Base-by-base conservation (phyloP, 129 eudicot genomes). In the Arctium lappa region DNA sequence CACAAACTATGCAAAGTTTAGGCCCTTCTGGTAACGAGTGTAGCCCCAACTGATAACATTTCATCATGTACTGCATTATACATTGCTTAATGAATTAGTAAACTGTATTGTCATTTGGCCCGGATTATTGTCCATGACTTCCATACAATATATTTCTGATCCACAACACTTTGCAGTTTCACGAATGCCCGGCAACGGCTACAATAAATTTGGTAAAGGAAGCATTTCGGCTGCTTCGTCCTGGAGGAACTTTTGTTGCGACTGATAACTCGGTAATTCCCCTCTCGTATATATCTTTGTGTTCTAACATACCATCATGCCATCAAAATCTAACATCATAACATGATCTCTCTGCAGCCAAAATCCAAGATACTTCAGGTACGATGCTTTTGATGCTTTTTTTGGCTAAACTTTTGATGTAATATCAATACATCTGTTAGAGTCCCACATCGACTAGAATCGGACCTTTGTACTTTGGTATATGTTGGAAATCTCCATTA, bases 301-400 rank as follows among this genome's bases (percentile, higher is more conserved):
- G 32, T 18, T 62, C 48, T 40, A 9, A 50, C 2, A 40, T 33
- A 62, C 18, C 18, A 50, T 72, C 38, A 2, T 70, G 72, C 63
- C 36, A 53, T 71, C 72, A 42, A 32, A 48, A 48, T 1, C 39
- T 87, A 75, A 69, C 82, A 76, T 80, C 76, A 27, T 60, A 42
- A 30, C 27, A 42, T 80, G 53, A 32, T 68, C 80, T 42, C 34
- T 83, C 62, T 90, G 90, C 95, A 95, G 99, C 99, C 99, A 27
- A 95, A 95, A 85, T 95, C 99, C 39, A 95, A 93, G 95, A 93
- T 74, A 71, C 98, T 96, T 82, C 99, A 96, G 99, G 99, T 93
- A 90, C 71, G 38, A 11, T 34, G 72, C 63, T 78, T 80, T 63
- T 9, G 1, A 29, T 27, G 22, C 79, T 63, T 75, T 77, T 83